A percentile compares a stretch with the other conserved stretches of the same genome.
Conservation (phyloP, 2,329 filamentous ascomycete species). For the Elsinoe batatas region DNA sequence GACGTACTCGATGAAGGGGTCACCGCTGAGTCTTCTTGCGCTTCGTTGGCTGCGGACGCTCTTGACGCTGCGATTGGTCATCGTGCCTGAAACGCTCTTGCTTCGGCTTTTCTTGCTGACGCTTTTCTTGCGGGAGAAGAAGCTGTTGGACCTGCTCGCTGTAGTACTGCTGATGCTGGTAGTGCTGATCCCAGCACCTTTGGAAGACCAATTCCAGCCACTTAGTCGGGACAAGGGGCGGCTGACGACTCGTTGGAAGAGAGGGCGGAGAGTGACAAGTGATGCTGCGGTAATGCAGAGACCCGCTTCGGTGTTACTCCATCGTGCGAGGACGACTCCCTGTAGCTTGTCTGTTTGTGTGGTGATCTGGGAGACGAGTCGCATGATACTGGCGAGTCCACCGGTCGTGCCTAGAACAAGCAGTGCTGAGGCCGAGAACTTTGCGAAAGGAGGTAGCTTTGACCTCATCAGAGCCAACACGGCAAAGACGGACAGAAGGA, state of each 20-base stretch:
- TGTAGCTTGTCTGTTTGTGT: neutral
- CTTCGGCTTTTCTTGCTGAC: conserved; percentile 8
- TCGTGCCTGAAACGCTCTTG: conserved; percentile 3
- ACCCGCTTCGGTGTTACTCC: conserved; percentile 9
- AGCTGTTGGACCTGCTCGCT: neutral
- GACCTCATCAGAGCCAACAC: neutral
- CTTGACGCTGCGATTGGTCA: conserved; percentile 4
- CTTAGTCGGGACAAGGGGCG: neutral
- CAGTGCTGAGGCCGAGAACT: neutral
- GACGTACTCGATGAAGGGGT: conserved; percentile 9
- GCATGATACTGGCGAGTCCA: neutral
- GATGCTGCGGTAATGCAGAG: conserved; percentile 8
- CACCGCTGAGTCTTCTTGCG: neutral
- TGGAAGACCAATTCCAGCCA: conserved; percentile 2
- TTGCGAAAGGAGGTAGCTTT: neutral
- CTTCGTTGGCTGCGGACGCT: neutral
- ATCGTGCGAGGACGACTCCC: neutral
- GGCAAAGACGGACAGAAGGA: neutral
- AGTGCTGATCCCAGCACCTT: neutral
- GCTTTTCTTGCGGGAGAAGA: conserved; percentile 3
- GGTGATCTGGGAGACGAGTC: neutral
- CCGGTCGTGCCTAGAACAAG: neutral
- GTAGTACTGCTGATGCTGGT: conserved; percentile 2
- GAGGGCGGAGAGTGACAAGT: neutral
- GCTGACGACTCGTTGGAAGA: conserved; percentile 2